phyloP scores from a whole-genome alignment of 2,329 filamentous ascomycete genomes.

The Monosporascus ibericus region DNA sequence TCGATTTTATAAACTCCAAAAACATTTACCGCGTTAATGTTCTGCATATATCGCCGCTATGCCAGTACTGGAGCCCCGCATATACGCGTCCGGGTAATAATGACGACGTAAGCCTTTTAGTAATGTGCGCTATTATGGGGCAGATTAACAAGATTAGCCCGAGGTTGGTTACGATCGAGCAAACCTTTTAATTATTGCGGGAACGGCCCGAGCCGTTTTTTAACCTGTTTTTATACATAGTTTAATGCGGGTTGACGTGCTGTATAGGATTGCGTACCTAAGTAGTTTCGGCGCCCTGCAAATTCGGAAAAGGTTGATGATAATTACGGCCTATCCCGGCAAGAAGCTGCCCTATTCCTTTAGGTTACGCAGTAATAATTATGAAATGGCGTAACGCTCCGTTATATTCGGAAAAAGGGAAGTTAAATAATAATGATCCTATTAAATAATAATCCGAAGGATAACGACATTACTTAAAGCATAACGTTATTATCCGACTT shows the following conservation, averaged over 20 bases:
- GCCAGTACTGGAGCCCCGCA: conserved; percentile 68
- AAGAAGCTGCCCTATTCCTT: conserved; percentile 63
- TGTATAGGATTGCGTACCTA: conserved; percentile 53
- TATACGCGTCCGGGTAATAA: too few relatives aligned
- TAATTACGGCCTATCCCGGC: conserved; percentile 58
- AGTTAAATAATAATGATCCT: too few relatives aligned
- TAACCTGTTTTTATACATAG: conserved; percentile 45
- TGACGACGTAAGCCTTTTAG: conserved; percentile 60
- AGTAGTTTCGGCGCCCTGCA: conserved; percentile 44
- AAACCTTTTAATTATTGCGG: conserved; percentile 61
- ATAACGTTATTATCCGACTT: too few relatives aligned
- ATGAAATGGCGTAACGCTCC: background rate
- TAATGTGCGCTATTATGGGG: conserved; percentile 41
- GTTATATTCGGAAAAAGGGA: background rate
- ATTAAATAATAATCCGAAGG: too few relatives aligned
- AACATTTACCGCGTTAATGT: conserved; percentile 47
- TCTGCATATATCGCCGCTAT: conserved; percentile 68
- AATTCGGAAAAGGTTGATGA: conserved; percentile 42
- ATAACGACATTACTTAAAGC: too few relatives aligned
- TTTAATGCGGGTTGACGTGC: conserved; percentile 54
- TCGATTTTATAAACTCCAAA: conserved; percentile 37
- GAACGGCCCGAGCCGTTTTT: conserved; percentile 47
- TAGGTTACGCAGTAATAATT: background rate
- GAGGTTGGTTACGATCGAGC: conserved; percentile 66
- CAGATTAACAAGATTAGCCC: conserved; percentile 53